Evolutionary conservation across 208 protist genomes (phyloP), one percentile per base, ranked within the genome.

Genomic region (Trypanosoma avium): DNA sequence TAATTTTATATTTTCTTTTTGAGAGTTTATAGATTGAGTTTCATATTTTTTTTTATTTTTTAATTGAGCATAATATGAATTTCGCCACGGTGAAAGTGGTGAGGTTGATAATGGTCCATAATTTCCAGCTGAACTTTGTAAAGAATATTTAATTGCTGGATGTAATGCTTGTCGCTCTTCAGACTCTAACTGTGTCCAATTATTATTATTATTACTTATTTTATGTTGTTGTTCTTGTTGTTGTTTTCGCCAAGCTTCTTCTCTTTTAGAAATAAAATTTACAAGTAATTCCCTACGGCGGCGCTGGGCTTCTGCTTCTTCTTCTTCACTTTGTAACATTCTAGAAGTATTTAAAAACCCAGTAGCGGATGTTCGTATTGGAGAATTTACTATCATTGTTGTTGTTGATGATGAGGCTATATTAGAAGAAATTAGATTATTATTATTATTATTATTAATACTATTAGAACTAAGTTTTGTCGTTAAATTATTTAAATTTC

Each of bases 91-190:
- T 13, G 58, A 47, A 12, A 65, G 35, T 19, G 57, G 65, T 3
- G 65, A 71, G 24, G 48, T 33, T 22, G 43, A 3, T 8, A 72
- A 50, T n/a, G 59, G 32, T 1, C 33, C 50, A 35, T 72, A 72
- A 24, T 54, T 64, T 19, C 67, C 67, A 13, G 67, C 57, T 1
- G 67, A 57, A 22, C 21, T 72, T 3, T 21, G 1, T 5, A 61
- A 21, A 9, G 67, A 72, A 27, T 50, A 46, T 45, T 33, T 55
- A 4, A 72, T 45, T 2, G 67, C 46, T 0, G 58, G 42, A 36
- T 72, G 58, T 32, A 47, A 40, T 29, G 12, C 10, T 35, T 67
- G 50, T 24, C 24, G 49, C 0, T 24, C 15, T 21, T 21, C 2
- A 3, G 61, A 60, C 30, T 67, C 61, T 2, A 30, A 17, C 30